These are phyloP conservation scores for Boletus insuetus DNA, from an alignment of 768 basidiomycete genomes.

Conservation along the genomic window DNA sequence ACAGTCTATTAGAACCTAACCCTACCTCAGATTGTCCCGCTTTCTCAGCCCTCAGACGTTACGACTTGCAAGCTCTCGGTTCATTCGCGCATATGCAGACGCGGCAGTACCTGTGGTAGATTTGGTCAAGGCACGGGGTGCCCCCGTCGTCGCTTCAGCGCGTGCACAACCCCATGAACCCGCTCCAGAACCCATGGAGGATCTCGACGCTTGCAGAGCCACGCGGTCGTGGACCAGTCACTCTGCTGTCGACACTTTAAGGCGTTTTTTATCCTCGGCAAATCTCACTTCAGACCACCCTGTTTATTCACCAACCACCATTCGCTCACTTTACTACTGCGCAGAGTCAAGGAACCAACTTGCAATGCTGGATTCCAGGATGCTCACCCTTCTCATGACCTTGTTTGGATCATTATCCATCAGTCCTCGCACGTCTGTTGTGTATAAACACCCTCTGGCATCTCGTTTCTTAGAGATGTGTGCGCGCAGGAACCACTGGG, in stretches of 20 bases:
- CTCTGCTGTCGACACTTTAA: slow-evolving; percentile 15
- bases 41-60: background rate
- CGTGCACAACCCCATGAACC: background rate
- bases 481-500: slow-evolving; percentile 42
- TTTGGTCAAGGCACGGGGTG: background rate
- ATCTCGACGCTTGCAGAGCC: background rate
- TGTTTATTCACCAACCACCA: slow-evolving; percentile 26
- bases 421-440: slow-evolving; percentile 20
- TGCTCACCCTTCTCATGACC: slow-evolving; percentile 43
- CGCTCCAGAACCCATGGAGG: background rate
- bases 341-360: slow-evolving; percentile 36
- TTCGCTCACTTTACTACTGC: slow-evolving; percentile 40
- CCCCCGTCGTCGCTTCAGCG: background rate
- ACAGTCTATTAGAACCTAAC: background rate
- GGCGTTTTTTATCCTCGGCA: slow-evolving; percentile 12
- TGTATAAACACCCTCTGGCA: slow-evolving; percentile 30
- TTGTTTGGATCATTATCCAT: slow-evolving; percentile 52
- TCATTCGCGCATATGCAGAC: background rate
- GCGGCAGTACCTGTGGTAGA: background rate
- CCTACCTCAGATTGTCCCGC: background rate
- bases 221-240: background rate
- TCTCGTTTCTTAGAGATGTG: slow-evolving; percentile 24
- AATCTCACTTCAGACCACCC: slow-evolving; percentile 9
- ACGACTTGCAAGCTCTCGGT: slow-evolving; percentile 1
- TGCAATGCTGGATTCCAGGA: slow-evolving; percentile 31